Evolutionary conservation across 352 stramenopile genomes (phyloP).

Genomic region (Pythium monospermum): DNA sequence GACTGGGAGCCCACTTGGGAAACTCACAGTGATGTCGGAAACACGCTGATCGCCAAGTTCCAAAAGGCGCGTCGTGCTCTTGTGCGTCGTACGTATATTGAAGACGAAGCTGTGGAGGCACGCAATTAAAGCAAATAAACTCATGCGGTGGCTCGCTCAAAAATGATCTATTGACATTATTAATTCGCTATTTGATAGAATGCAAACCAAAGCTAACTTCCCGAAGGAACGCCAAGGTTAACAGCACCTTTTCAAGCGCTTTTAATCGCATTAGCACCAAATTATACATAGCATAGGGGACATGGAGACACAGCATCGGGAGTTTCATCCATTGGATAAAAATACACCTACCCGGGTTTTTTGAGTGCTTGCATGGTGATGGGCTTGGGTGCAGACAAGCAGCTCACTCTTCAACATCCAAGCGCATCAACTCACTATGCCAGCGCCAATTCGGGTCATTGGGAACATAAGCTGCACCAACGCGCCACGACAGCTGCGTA

Average conservation of each 20-base stretch:
- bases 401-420: too few species aligned
- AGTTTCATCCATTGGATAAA: too few species aligned
- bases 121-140: conserved; percentile 16
- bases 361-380: too few species aligned
- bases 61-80: conserved; percentile 12
- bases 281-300: too few species aligned
- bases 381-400: too few species aligned
- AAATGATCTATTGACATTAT: neutral
- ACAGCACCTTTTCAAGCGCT: neutral
- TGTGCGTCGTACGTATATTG: conserved; percentile 17
- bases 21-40: conserved; percentile 1
- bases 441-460: too few species aligned
- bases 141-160: neutral
- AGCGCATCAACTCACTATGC: too few species aligned
- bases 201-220: conserved; percentile 1
- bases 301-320: too few species aligned
- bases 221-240: conserved; percentile 2
- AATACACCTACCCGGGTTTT: too few species aligned
- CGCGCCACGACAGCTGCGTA: too few species aligned
- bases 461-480: too few species aligned
- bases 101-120: conserved; percentile 19
- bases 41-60: conserved; percentile 16
- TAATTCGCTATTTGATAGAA: neutral
- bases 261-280: neutral
- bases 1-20: conserved; percentile 21